phyloP scores from a whole-genome alignment of 208 protist genomes.

The Trypanosoma congolense region DNA sequence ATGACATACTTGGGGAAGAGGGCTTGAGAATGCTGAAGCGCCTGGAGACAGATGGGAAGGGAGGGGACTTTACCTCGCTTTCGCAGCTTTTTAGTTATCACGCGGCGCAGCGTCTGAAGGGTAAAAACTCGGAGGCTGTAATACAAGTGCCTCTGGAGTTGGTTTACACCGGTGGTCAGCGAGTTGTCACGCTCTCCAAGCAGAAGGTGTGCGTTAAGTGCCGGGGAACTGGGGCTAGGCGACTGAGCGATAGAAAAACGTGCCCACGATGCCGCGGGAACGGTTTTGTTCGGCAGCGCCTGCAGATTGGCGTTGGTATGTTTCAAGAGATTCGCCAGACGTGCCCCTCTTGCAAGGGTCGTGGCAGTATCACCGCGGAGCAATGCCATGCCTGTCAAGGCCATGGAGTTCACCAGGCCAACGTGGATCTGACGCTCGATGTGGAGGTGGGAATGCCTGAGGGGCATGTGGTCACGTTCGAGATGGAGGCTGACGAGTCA shows the following conservation, averaged over 20 bases:
- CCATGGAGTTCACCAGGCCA: constrained; percentile 45
- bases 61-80: constrained; percentile 38
- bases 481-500: constrained; percentile 83
- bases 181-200: constrained; percentile 72
- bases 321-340: constrained; percentile 63
- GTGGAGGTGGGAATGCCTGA: constrained; percentile 71
- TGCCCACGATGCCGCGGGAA: constrained; percentile 61
- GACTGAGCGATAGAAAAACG: constrained; percentile 15
- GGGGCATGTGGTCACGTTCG: constrained; percentile 60
- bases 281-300: constrained; percentile 57
- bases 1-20: constrained; percentile 87
- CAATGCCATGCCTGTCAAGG: constrained; percentile 77
- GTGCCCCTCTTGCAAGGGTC: constrained; percentile 85
- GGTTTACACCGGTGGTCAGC: constrained; percentile 89
- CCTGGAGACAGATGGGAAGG: constrained; percentile 14
- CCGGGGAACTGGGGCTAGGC: constrained; percentile 51
- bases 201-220: constrained; percentile 83
- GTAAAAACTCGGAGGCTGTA: constrained; percentile 66
- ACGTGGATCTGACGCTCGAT: constrained; percentile 45
- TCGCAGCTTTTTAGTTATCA: constrained; percentile 41
- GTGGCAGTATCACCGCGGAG: constrained; percentile 66
- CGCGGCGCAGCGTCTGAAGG: constrained; percentile 44
- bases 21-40: constrained; percentile 76
- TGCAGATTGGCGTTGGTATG: constrained; percentile 72
- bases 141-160: constrained; percentile 85